Evolutionary conservation across 495 filamentous ascomycete species (phyloP).

Genomic region (Viridothelium virens): DNA sequence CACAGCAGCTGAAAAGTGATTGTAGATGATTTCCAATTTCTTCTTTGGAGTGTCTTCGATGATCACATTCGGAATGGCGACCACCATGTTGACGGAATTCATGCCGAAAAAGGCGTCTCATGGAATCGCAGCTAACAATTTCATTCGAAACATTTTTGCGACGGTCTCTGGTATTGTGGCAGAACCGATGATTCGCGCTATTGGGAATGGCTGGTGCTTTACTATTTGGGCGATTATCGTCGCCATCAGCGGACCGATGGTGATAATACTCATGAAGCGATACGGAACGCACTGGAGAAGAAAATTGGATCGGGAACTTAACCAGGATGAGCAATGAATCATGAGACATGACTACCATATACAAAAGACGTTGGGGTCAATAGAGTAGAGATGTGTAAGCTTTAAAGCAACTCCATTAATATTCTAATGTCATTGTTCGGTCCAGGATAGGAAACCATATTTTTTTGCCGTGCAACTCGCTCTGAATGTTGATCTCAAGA

Average conservation of each 20-base stretch:
- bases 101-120: constrained; percentile 65
- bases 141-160: constrained; percentile 78
- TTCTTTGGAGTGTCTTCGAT: constrained; percentile 83
- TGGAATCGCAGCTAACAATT: constrained; percentile 77
- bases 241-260: constrained; percentile 40
- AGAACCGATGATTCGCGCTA: constrained; percentile 66
- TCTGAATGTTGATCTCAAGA: no score
- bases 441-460: neutral
- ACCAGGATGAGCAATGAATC: constrained; percentile 4
- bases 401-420: neutral
- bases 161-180: constrained; percentile 69
- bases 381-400: neutral
- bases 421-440: neutral
- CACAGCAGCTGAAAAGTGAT: constrained; percentile 9
- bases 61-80: constrained; percentile 60
- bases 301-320: constrained; percentile 52
- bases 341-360: neutral
- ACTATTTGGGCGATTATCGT: constrained; percentile 66
- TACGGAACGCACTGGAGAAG: constrained; percentile 61
- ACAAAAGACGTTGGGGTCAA: neutral
- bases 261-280: constrained; percentile 59
- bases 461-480: neutral
- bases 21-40: constrained; percentile 67
- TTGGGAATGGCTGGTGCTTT: constrained; percentile 86
- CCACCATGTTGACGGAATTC: constrained; percentile 57